Evolutionary conservation across 2,329 filamentous ascomycete genomes (phyloP).

Genomic region (Colletotrichum abscissum): DNA sequence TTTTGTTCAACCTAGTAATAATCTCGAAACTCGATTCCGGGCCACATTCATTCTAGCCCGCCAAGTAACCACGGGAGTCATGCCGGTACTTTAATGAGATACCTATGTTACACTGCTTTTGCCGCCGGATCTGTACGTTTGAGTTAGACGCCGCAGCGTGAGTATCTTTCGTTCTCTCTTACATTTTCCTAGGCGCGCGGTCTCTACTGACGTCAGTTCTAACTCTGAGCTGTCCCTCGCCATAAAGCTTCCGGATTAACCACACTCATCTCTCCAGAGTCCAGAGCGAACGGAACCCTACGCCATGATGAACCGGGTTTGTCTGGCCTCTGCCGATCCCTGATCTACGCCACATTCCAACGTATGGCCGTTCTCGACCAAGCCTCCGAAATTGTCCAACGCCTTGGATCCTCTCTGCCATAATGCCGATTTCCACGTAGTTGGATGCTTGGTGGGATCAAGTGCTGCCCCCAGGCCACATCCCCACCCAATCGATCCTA

Average conservation of each 20-base stretch:
- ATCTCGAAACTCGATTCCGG: not conserved
- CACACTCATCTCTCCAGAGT: not conserved
- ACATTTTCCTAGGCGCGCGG: not conserved
- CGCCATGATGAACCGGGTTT: not conserved
- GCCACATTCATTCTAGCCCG: not conserved
- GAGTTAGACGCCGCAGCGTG: not conserved
- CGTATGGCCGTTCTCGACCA: not conserved
- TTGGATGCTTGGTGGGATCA: not conserved
- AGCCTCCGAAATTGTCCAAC: not conserved
- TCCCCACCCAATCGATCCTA: not conserved
- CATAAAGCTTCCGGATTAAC: not conserved
- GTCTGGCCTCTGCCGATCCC: not conserved
- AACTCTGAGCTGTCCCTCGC: not conserved
- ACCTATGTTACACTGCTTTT: not conserved
- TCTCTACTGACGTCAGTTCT: too few relatives aligned
- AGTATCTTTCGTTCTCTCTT: not conserved
- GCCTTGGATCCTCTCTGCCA: not conserved
- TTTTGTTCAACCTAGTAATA: not conserved
- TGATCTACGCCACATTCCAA: not conserved
- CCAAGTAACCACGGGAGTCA: not conserved
- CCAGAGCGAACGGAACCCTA: not conserved
- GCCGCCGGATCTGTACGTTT: not conserved
- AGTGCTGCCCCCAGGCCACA: slow-evolving; percentile 3
- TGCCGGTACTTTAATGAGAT: not conserved
- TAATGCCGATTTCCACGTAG: not conserved